Percentiles rank a stretch among this genome's conserved stretches.
Evolutionary conservation across 345 rosid genomes (phyloP).

Genomic region (Adansonia digitata): DNA sequence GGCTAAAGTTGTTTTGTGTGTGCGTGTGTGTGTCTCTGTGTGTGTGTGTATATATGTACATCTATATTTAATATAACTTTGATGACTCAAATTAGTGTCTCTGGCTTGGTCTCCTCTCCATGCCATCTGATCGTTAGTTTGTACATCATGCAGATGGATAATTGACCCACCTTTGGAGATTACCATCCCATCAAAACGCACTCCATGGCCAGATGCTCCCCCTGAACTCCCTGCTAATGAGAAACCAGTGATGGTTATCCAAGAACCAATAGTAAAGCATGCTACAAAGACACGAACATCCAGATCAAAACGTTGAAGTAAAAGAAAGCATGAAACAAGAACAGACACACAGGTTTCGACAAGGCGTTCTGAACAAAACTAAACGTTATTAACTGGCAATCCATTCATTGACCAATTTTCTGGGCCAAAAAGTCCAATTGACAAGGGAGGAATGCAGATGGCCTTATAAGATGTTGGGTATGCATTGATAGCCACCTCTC

Average conservation of each 20-base stretch:
- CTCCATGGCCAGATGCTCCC: conserved; percentile 96
- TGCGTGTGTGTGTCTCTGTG: too few species aligned
- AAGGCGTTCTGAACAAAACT: conserved; percentile 48
- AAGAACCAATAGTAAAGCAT: conserved; percentile 51
- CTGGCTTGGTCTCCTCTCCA: neutral
- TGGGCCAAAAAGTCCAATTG: conserved; percentile 6
- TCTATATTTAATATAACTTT: neutral
- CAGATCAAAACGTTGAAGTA: conserved; percentile 63
- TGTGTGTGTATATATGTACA: too few species aligned
- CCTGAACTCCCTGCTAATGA: conserved; percentile 68
- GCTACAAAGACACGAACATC: conserved; percentile 46
- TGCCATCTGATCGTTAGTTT: neutral
- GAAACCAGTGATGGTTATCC: conserved; percentile 28
- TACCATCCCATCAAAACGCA: conserved; percentile 78
- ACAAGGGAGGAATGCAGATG: conserved; percentile 9
- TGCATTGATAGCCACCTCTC: conserved; percentile 18
- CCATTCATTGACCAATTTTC: conserved; percentile 15
- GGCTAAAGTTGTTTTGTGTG: neutral
- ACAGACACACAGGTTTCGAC: conserved; percentile 37
- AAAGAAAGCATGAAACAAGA: conserved; percentile 74
- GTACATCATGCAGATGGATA: conserved; percentile 58
- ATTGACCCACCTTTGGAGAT: conserved; percentile 90
- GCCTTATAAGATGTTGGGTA: conserved; percentile 17
- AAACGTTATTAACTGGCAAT: conserved; percentile 15
- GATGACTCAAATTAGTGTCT: neutral